Base-by-base conservation (phyloP, 495 filamentous ascomycete genomes). In the Cladorrhinum samala region DNA sequence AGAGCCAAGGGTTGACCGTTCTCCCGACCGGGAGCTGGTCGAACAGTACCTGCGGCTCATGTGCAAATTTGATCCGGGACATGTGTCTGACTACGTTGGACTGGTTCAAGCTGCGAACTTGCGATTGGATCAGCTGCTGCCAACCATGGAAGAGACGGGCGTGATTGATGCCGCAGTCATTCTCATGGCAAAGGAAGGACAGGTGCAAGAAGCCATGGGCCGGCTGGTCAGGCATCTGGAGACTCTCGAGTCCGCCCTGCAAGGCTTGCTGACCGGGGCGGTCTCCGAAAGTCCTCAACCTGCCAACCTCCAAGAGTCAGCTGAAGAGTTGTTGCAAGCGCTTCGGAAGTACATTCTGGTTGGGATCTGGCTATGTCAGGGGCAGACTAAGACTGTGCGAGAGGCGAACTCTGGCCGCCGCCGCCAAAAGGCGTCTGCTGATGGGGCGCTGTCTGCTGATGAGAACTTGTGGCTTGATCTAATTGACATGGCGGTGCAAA, bases 341-440 rank as follows among this genome's bases (percentile, higher is more conserved):
- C 67, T 98, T 40, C 81, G 92, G 50, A 97, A 92, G 64, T 96
- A 95, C 66, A 79, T 83, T 0, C 82, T 88, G 46, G 89, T 98
- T 18, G 93, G 93, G 24, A 88, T 91, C 18, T 98, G 93, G 93
- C 78, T 98, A 19, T 96, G 93, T 60, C 90, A 93, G 70, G 85
- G 88, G 30, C 91, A 97, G 69, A 91, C 80, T 47, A 89, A 86
- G 60, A 81, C 78, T 1, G 67, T 74, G 14, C 59, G 57, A 19
- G 61, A 61, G 7, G 61, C 47, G 1, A 44, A 24, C 19, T 63
- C 49, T 2, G 46, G 64, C 13, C 61, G 64, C 20, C 68, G 72
- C 49, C 62, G 70, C 30, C 77, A 81, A 59, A 68, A 70, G 60
- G 62, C 73, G 1, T 68, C 76, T 3, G 61, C 80, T 18, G 78